Percentiles rank a stretch among this genome's conserved stretches.
Conservation (phyloP, 140 eudicot genomes). For the Erigeron philadelphicus region DNA sequence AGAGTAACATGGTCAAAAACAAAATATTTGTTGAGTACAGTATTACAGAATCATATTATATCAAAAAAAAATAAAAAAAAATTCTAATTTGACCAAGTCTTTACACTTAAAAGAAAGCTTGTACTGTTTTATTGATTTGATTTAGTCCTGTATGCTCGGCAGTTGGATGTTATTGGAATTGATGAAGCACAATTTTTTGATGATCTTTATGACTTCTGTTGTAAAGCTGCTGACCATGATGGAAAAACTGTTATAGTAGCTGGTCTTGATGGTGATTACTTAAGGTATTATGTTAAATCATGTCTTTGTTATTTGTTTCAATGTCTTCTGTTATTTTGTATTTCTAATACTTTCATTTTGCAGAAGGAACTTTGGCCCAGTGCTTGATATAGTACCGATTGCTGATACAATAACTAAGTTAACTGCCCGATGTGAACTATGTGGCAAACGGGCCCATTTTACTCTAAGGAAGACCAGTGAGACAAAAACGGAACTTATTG, state of each 20-base stretch:
- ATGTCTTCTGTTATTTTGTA: not conserved
- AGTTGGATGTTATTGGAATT: constrained; percentile 94
- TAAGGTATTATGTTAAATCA: constrained; percentile 46
- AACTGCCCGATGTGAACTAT: constrained; percentile 84
- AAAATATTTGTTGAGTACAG: too few species aligned
- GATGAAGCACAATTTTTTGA: constrained; percentile 95
- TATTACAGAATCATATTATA: too few species aligned
- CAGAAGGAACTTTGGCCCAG: constrained; percentile 95
- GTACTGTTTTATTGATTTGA: not conserved
- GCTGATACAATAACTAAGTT: constrained; percentile 85
- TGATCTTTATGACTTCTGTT: constrained; percentile 91
- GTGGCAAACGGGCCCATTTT: constrained; percentile 74
- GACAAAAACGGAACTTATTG: constrained; percentile 62
- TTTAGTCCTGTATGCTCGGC: constrained; percentile 20
- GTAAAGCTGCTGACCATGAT: constrained; percentile 80
- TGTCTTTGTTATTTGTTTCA: not conserved
- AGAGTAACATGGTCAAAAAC: too few species aligned
- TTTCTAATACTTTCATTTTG: constrained; percentile 16
- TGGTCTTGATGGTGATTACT: constrained; percentile 98
- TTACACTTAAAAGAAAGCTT: not conserved
- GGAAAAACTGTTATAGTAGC: constrained; percentile 80
- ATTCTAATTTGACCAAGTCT: not conserved
- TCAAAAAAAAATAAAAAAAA: too few species aligned
- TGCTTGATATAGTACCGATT: constrained; percentile 76
- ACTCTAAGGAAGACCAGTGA: constrained; percentile 65